A percentile compares a stretch with the other conserved stretches of the same genome.
Conservation (phyloP, 495 filamentous ascomycete genomes). For the Viridothelium virens region DNA sequence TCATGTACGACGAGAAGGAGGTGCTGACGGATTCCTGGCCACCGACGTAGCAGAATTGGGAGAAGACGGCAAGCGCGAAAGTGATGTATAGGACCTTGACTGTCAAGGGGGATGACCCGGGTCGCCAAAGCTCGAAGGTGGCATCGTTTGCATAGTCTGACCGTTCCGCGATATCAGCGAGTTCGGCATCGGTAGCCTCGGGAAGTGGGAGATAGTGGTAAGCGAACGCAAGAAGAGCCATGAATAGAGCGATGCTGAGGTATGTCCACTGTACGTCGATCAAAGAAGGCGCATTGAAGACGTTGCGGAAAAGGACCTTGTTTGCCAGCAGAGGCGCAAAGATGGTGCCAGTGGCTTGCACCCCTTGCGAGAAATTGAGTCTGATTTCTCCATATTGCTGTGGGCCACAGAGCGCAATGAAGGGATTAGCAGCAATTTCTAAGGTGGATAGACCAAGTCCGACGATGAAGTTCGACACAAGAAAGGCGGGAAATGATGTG, state of each 20-base stretch:
- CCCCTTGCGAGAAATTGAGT: slow-evolving; percentile 57
- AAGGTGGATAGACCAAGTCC: slow-evolving; percentile 56
- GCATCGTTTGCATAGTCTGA: slow-evolving; percentile 46
- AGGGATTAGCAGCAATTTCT: slow-evolving; percentile 60
- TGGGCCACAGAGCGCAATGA: slow-evolving; percentile 61
- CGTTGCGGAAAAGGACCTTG: slow-evolving; percentile 48
- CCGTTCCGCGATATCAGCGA: slow-evolving; percentile 48
- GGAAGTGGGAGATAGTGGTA: slow-evolving; percentile 62
- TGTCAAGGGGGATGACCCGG: slow-evolving; percentile 25
- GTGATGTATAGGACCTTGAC: slow-evolving; percentile 51
- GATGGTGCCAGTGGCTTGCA: slow-evolving; percentile 60
- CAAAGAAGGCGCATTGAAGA: slow-evolving; percentile 44
- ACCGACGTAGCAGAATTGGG: slow-evolving; percentile 59
- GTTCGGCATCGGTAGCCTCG: slow-evolving; percentile 58
- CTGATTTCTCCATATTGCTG: slow-evolving; percentile 57
- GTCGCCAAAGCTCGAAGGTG: slow-evolving; percentile 21
- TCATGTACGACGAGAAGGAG: slow-evolving; percentile 40
- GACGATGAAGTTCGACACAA: slow-evolving; percentile 60
- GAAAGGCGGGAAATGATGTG: slow-evolving; percentile 56
- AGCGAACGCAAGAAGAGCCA: slow-evolving; percentile 52
- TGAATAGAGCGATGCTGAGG: slow-evolving; percentile 59
- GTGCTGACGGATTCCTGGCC: slow-evolving; percentile 54
- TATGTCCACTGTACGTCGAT: slow-evolving; percentile 67
- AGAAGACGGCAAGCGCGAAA: slow-evolving; percentile 48
- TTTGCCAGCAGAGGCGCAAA: slow-evolving; percentile 55